phyloP scores from a whole-genome alignment of 2,329 filamentous ascomycete genomes.

The Endothia cerciana region DNA sequence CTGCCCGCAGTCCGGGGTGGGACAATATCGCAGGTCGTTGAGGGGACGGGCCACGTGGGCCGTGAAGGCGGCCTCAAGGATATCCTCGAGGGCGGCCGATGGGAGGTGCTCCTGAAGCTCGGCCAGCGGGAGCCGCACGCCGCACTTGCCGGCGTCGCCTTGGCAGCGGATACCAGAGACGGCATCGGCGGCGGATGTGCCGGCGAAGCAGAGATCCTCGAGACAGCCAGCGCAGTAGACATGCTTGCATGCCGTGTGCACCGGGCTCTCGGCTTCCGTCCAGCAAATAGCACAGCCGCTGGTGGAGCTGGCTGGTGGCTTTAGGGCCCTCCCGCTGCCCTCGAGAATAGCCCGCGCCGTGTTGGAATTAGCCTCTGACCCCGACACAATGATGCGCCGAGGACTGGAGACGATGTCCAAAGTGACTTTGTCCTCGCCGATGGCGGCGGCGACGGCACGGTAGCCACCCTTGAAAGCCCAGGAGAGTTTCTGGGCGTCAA shows the following conservation, averaged over 20 bases:
- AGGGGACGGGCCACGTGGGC: constrained; percentile 39
- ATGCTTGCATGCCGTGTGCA: constrained; percentile 44
- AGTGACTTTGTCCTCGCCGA: constrained; percentile 37
- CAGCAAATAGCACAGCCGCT: constrained; percentile 42
- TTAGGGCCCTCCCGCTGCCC: background rate
- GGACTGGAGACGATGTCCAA: constrained; percentile 40
- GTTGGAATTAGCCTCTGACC: constrained; percentile 31
- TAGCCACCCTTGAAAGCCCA: constrained; percentile 42
- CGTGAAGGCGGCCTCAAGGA: constrained; percentile 43
- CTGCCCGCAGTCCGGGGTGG: constrained; percentile 46
- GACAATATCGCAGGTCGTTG: constrained; percentile 45
- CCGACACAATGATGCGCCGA: constrained; percentile 40
- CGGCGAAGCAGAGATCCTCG: constrained; percentile 35
- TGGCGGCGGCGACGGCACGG: constrained; percentile 31
- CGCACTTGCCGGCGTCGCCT: constrained; percentile 32
- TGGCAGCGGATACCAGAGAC: constrained; percentile 21
- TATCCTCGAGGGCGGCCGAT: constrained; percentile 40
- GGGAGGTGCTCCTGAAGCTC: constrained; percentile 39
- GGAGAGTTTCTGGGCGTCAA: constrained; percentile 34
- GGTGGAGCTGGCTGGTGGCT: background rate
- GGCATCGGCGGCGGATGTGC: constrained; percentile 20
- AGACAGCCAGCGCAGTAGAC: constrained; percentile 49
- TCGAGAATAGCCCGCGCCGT: constrained; percentile 29
- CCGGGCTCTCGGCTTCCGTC: constrained; percentile 41
- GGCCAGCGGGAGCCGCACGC: constrained; percentile 32